Evolutionary conservation across 2,329 filamentous ascomycete genomes (phyloP), one percentile per base, ranked within the genome.

Genomic region (Sphaerulina vaccinii): DNA sequence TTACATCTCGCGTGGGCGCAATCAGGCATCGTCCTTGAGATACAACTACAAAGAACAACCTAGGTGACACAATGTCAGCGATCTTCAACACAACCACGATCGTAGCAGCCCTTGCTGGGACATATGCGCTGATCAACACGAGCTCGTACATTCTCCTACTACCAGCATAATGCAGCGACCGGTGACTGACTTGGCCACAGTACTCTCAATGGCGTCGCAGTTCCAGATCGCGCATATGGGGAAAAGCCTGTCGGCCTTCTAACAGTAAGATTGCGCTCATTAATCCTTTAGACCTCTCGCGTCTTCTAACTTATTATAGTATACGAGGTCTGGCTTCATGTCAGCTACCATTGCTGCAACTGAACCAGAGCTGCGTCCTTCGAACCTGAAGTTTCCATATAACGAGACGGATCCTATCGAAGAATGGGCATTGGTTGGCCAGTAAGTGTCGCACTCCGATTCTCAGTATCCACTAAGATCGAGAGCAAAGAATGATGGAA

Each of bases 281-380:
- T n/a, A n/a, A n/a, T n/a, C n/a, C n/a, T n/a, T n/a, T n/a, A n/a
- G n/a, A n/a, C n/a, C n/a, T n/a, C n/a, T n/a, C n/a, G n/a, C n/a
- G n/a, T n/a, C n/a, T n/a, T n/a, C n/a, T n/a, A n/a, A n/a, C n/a
- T n/a, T n/a, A n/a, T n/a, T n/a, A n/a, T n/a, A n/a, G n/a, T 50
- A 50, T 27, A 50, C 27, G n/a, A 27, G 22, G 7, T 36, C 47
- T 23, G 47, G 47, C 27, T 50, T 42, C 47, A 42, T 50, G 47
- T 43, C 38, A 19, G 37, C 38, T 9, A 43, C 29, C 5, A 50
- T 50, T 9, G 22, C 47, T n/a, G 43, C 43, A 6, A 46, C 46
- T n/a, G 36, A 49, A 23, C 11, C 37, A 16, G 36, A 42, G n/a
- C 32, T 40, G 15, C 46, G 46, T 18, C 46, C 46, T 23, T 21